Conservation (phyloP, 2,329 filamentous ascomycete genomes). For the Penicillium sp. region DNA sequence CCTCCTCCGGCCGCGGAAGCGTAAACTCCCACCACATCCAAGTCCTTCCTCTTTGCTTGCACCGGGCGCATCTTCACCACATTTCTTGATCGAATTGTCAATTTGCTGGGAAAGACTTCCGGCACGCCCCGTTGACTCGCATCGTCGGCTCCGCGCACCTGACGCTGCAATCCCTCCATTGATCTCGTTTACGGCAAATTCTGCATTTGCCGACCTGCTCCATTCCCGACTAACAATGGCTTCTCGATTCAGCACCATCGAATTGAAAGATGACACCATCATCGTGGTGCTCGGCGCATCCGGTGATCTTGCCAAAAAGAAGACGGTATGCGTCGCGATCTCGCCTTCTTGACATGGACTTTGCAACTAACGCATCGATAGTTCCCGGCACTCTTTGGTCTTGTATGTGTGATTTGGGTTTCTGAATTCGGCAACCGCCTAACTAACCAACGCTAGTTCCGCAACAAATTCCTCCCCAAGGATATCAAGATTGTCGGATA, state of each 20-base stretch:
- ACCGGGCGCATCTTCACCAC: not conserved
- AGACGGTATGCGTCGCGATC: constrained; percentile 63
- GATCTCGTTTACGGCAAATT: constrained; percentile 14
- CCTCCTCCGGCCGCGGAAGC: constrained; percentile 17
- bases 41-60: not conserved
- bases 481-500: constrained; percentile 97
- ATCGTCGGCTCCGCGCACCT: constrained; percentile 4
- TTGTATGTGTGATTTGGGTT: constrained; percentile 58
- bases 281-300: constrained; percentile 96
- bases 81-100: not conserved
- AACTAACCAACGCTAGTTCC: constrained; percentile 58
- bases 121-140: not conserved
- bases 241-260: constrained; percentile 61
- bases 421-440: not conserved
- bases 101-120: too few species aligned
- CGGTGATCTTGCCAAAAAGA: constrained; percentile 98
- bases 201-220: constrained; percentile 6
- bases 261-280: constrained; percentile 97
- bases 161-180: constrained; percentile 18
- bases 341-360: not conserved
- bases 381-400: constrained; percentile 95
- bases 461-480: constrained; percentile 96
- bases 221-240: constrained; percentile 34
- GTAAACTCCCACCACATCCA: not conserved
- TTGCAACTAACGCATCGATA: constrained; percentile 37